Base-by-base conservation (phyloP, 2,329 filamentous ascomycete species). In the Aspergillus arachidicola region DNA sequence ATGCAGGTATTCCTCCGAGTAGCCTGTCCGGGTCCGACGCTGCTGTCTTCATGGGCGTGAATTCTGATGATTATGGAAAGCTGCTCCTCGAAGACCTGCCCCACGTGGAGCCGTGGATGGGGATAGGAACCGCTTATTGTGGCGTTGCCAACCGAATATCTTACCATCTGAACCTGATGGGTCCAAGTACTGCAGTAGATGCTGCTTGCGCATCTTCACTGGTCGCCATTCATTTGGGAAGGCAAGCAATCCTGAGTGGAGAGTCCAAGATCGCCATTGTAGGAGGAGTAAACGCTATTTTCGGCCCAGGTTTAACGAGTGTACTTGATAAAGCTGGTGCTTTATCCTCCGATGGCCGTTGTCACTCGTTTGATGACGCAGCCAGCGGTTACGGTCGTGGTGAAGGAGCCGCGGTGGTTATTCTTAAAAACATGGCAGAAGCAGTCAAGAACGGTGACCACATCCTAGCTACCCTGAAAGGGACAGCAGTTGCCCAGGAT, bases 111-210 rank as follows among this genome's bases (percentile, higher is more conserved):
- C 72, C 78, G 0, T 78, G 72, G 70, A 79, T 77, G 74, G 78
- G 76, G 2, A 78, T 80, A 48, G 79, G 79, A 0, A 81, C 77
- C 0, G 75, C 77, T 0, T 74, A 70, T 34, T 76, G 74, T 55
- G 76, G 77, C 5, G 68, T 81, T 60, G 72, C 67, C 1, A 70
- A 71, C 30, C 66, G 70, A 9, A 70, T 74, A 28, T 69, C 64
- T 1, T 68, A 72, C 32, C 69, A 72, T 14, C 51, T 72, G 30
- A 63, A 73, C 32, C 32, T 72, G 43, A 67, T 63, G 43, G 74
- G 74, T 1, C 69, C 66, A 3, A 70, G 67, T 38, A 59, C 62
- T 1, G 64, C 70, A 6, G 59, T 73, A 10, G 68, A 74, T 51
- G 71, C 70, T 2, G 71, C 68, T 2, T 74, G 72, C 56, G 70